Evolutionary conservation across 371 early-diverging fungal species (phyloP).

Genomic region (Rhizomucor miehei): DNA sequence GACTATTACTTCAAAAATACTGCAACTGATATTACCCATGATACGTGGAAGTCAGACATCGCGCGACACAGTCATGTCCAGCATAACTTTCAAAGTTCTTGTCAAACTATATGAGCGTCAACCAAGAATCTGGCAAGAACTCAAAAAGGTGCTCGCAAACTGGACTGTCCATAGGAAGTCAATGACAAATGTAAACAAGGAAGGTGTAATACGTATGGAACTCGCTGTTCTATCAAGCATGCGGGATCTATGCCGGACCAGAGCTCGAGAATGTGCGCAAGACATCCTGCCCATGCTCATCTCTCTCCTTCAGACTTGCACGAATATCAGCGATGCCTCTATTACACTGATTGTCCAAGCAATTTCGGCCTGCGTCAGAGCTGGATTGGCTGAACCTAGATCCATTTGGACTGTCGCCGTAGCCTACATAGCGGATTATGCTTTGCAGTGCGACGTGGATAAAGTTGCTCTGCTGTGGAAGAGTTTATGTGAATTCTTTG

Average conservation of each 20-base stretch:
- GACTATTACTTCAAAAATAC: slow-evolving; percentile 45
- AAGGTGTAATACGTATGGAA: slow-evolving; percentile 46
- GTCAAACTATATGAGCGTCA: slow-evolving; percentile 45
- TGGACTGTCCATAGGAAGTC: slow-evolving; percentile 55
- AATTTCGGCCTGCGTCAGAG: slow-evolving; percentile 43
- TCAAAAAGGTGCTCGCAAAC: slow-evolving; percentile 48
- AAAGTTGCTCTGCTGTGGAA: slow-evolving; percentile 15
- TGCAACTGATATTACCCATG: slow-evolving; percentile 43
- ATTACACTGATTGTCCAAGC: slow-evolving; percentile 44
- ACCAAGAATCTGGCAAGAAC: slow-evolving; percentile 59
- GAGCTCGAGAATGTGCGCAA: slow-evolving; percentile 46
- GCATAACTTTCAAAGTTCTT: slow-evolving; percentile 49
- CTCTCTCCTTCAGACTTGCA: slow-evolving; percentile 46
- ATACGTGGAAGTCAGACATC: slow-evolving; percentile 25
- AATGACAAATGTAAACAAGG: slow-evolving; percentile 13
- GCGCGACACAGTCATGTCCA: slow-evolving; percentile 37
- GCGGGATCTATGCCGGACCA: slow-evolving; percentile 45
- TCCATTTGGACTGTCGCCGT: slow-evolving; percentile 55
- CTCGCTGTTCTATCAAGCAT: slow-evolving; percentile 52
- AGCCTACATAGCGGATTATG: slow-evolving; percentile 47
- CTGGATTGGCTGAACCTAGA: slow-evolving; percentile 51
- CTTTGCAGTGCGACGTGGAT: slow-evolving; percentile 19
- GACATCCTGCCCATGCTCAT: slow-evolving; percentile 55
- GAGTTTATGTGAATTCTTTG: slow-evolving; percentile 45
- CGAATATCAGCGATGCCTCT: slow-evolving; percentile 44